Evolutionary conservation across 306 rosid genomes (phyloP), one percentile per base, ranked within the genome.

Genomic region (Ammopiptanthus mongolicus): DNA sequence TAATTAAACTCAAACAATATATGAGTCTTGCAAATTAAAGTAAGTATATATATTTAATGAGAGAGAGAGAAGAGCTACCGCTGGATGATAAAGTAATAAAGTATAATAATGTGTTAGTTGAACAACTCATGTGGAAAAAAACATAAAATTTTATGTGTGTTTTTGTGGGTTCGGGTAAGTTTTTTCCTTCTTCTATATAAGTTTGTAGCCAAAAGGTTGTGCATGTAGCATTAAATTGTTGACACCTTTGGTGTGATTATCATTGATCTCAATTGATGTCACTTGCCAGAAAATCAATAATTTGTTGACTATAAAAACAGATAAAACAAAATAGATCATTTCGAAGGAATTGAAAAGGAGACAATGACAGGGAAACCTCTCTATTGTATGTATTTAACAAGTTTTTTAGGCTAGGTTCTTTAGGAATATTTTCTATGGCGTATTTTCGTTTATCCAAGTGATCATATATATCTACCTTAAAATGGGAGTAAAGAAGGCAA

Each of bases 301-400:
- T 6, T 25, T 48, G 52, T 18, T 47, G 60, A 57, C 52, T 1
- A 48, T 13, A 15, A 52, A 80, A 69, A 13, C 34, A 52, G 51
- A 75, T 29, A 6, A 56, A 74, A 62, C 29, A 74, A 74, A 81
- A 44, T 8, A 37, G 8, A 62, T 53, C n/a, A 74, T 14, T 63
- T 44, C 5, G 19, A 25, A 39, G 47, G 21, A n/a, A n/a, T n/a
- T n/a, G 11, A 9, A 62, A 41, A 21, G 0, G 11, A 41, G 21
- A 59, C 10, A 14, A 42, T 36, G n/a, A 47, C 6, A 42, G 5
- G 13, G 31, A 55, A 44, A 47, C 3, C 8, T 74, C 42, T 3
- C 23, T 5, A 3, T 25, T 11, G 47, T 37, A 44, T 76, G 84
- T 53, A 76, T 66, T 44, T 64, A 31, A 13, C 68, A 47, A 13